A percentile compares a stretch with the other conserved stretches of the same genome.
Evolutionary conservation across 495 filamentous ascomycete genomes (phyloP).

Genomic region (Hypomontagnella submonticulosa): DNA sequence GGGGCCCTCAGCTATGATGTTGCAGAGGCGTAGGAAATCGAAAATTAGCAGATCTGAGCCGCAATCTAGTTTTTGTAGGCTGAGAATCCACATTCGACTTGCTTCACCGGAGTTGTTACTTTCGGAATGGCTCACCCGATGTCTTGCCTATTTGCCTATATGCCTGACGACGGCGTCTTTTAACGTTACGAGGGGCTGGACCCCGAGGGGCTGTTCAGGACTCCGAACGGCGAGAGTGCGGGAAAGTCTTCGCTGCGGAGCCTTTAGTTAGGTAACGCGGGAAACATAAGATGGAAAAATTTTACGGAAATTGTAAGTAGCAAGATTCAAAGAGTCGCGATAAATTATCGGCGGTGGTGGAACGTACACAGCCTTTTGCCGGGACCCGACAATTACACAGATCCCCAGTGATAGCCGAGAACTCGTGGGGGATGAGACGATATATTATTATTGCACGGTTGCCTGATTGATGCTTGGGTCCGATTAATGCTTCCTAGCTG

Average conservation of each 20-base stretch:
- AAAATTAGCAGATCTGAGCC: conserved; percentile 23
- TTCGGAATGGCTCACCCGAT: too few relatives aligned
- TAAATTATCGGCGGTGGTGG: conserved; percentile 17
- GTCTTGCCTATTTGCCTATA: too few relatives aligned
- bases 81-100: conserved; percentile 12
- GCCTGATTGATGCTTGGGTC: conserved; percentile 25
- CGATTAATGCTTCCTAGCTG: conserved; percentile 24
- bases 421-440: conserved; percentile 33
- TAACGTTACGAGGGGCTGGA: not conserved
- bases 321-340: not conserved
- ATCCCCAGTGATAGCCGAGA: conserved; percentile 6
- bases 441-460: conserved; percentile 4
- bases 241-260: not conserved
- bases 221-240: conserved; percentile 1
- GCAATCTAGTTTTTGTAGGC: conserved; percentile 4
- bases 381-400: not conserved
- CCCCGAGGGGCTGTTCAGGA: conserved; percentile 2
- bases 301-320: not conserved
- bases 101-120: not conserved
- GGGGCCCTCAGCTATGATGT: conserved; percentile 5
- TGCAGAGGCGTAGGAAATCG: conserved; percentile 10
- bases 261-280: not conserved
- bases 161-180: too few relatives aligned
- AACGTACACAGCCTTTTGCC: conserved; percentile 12
- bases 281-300: conserved; percentile 8